Conservation (phyloP, 352 stramenopile genomes). For the Pythium oligandrum region DNA sequence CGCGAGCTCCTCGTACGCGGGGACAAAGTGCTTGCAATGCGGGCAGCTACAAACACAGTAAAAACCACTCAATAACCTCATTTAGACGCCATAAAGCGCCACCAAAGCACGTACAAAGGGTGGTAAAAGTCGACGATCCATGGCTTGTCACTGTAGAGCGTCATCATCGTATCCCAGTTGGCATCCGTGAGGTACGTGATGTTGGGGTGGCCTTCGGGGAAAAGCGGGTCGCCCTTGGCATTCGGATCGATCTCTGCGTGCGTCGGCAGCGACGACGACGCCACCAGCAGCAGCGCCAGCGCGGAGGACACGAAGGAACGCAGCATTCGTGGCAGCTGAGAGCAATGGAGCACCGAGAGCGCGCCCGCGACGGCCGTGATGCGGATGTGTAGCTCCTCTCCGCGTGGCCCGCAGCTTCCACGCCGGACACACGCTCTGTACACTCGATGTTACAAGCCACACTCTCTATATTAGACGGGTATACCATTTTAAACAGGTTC, state of each 20-base stretch:
- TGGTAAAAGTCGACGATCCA: conserved; percentile 87
- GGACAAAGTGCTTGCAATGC: conserved; percentile 77
- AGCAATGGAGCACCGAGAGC: background rate
- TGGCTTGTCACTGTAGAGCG: conserved; percentile 60
- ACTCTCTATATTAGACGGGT: too few species aligned
- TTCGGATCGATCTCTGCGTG: conserved; percentile 46
- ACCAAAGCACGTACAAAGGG: conserved; percentile 54
- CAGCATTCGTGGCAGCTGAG: too few species aligned
- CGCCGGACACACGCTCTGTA: too few species aligned
- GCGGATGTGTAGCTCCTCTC: too few species aligned
- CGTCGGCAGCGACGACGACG: background rate
- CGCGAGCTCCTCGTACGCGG: conserved; percentile 51
- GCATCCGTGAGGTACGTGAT: conserved; percentile 84
- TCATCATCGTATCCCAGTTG: conserved; percentile 73
- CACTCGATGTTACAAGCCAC: too few species aligned
- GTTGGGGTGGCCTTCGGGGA: conserved; percentile 76
- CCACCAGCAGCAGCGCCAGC: background rate
- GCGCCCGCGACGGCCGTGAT: too few species aligned
- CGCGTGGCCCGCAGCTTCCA: too few species aligned
- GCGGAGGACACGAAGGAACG: too few species aligned
- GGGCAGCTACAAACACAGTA: conserved; percentile 46
- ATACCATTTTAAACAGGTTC: too few species aligned
- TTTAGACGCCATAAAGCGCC: background rate
- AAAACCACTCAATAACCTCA: conserved; percentile 9
- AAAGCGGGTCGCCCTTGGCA: conserved; percentile 72